Conservation (phyloP, 352 stramenopile species). For the Pythium phragmiticola region DNA sequence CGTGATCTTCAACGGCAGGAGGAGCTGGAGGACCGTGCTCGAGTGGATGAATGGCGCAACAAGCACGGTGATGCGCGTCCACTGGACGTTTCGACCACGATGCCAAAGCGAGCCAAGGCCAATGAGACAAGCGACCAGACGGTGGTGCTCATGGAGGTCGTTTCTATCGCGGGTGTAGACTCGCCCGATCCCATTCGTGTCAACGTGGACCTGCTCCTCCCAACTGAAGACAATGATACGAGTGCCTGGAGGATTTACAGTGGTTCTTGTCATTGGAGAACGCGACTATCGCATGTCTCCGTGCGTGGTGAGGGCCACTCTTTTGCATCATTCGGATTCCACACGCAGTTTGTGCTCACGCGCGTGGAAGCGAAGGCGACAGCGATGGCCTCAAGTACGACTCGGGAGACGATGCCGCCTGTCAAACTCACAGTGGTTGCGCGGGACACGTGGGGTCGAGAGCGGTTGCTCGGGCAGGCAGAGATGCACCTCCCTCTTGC, state of each 20-base stretch:
- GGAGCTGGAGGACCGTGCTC: slow-evolving; percentile 31
- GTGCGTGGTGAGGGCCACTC: background rate
- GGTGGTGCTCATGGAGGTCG: slow-evolving; percentile 22
- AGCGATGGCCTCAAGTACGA: too few relatives aligned
- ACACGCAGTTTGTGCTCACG: slow-evolving; percentile 10
- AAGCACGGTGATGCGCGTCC: slow-evolving; percentile 5
- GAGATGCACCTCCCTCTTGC: slow-evolving; percentile 35
- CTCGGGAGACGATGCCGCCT: background rate
- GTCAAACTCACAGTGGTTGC: slow-evolving; percentile 40
- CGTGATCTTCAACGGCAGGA: slow-evolving; percentile 48
- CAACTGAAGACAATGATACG: background rate
- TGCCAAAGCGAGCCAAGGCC: background rate
- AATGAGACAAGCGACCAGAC: slow-evolving; percentile 3
- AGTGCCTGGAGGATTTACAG: background rate
- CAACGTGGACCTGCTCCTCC: background rate
- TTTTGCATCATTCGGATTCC: slow-evolving; percentile 11
- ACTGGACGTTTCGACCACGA: background rate
- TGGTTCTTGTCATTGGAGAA: background rate
- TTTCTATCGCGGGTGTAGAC: slow-evolving; percentile 4
- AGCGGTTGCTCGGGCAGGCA: slow-evolving; percentile 34
- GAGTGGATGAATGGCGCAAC: slow-evolving; percentile 35
- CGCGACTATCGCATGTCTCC: slow-evolving; percentile 1
- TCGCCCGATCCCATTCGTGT: slow-evolving; percentile 8
- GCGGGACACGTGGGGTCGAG: slow-evolving; percentile 45
- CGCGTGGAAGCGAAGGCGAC: background rate